A percentile compares a stretch with the other conserved stretches of the same genome.
These are phyloP conservation scores for Podospora pseudocomata DNA, from an alignment of 495 filamentous ascomycete genomes.

Conservation along the genomic window DNA sequence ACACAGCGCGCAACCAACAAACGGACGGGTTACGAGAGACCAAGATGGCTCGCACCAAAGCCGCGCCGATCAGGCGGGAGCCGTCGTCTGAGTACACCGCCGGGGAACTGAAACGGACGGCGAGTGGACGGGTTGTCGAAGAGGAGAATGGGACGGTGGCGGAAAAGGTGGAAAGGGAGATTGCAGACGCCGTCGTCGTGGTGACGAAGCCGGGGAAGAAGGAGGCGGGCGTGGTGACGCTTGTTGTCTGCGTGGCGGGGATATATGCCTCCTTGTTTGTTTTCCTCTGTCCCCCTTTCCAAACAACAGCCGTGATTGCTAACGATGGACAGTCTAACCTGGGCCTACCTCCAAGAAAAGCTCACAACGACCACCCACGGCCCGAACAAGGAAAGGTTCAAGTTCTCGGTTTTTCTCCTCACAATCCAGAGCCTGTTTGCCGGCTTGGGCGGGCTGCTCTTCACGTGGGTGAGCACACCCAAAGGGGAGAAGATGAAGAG, in stretches of 20 bases:
- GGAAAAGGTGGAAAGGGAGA: conserved; percentile 19
- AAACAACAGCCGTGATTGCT: conserved; percentile 1
- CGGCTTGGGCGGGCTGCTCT: conserved; percentile 71
- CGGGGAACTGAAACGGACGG: conserved; percentile 30
- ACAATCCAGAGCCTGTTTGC: conserved; percentile 94
- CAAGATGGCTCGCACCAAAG: conserved; percentile 65
- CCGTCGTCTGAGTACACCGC: conserved; percentile 58
- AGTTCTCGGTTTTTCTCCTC: conserved; percentile 89
- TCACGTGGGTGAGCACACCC: conserved; percentile 68
- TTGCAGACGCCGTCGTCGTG: conserved; percentile 18
- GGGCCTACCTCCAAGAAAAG: conserved; percentile 94
- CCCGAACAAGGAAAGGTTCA: conserved; percentile 65
- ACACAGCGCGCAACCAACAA: background rate
- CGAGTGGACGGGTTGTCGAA: conserved; percentile 14
- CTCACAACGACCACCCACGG: conserved; percentile 94
- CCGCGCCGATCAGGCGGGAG: conserved; percentile 62
- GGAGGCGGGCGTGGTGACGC: conserved; percentile 59
- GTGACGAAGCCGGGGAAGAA: conserved; percentile 42
- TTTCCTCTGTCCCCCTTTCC: background rate
- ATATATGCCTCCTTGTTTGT: conserved; percentile 95
- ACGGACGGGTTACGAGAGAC: background rate
- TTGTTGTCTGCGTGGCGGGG: conserved; percentile 81
- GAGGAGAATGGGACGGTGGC: conserved; percentile 31
- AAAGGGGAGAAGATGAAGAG: conserved; percentile 47
- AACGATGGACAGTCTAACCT: conserved; percentile 66